Conservation (phyloP, 1,284 basidiomycete species). For the Schizopora paradoxa region DNA sequence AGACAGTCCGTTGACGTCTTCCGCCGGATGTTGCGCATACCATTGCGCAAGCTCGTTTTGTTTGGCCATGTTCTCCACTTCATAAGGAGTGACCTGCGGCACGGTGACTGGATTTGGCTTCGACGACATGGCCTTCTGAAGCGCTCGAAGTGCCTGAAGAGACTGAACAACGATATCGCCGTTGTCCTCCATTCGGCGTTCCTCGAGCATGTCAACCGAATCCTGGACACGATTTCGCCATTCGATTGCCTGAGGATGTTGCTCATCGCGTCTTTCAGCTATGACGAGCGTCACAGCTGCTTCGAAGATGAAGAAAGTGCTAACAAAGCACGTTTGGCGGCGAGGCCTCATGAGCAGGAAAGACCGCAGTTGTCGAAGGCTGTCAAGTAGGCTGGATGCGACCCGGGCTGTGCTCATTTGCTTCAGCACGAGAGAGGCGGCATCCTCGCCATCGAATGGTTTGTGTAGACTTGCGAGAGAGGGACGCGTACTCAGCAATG, state of each 20-base stretch:
- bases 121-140: slow-evolving; percentile 7
- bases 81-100: neutral
- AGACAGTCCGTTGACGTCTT: too few relatives aligned
- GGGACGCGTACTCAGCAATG: slow-evolving; percentile 24
- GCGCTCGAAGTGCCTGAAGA: slow-evolving; percentile 8
- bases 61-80: too few relatives aligned
- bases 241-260: slow-evolving; percentile 4
- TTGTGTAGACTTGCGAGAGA: slow-evolving; percentile 19
- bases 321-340: slow-evolving; percentile 21
- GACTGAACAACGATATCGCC: slow-evolving; percentile 13
- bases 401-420: too few relatives aligned
- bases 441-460: slow-evolving; percentile 11
- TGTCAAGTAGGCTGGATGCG: too few relatives aligned
- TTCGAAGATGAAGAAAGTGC: slow-evolving; percentile 30
- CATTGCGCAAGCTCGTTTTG: too few relatives aligned
- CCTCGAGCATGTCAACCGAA: slow-evolving; percentile 10
- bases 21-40: too few relatives aligned
- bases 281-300: slow-evolving; percentile 26
- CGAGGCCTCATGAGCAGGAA: slow-evolving; percentile 20
- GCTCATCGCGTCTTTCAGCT: slow-evolving; percentile 6
- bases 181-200: slow-evolving; percentile 4
- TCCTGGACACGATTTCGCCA: slow-evolving; percentile 8
- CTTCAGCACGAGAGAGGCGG: slow-evolving; percentile 11
- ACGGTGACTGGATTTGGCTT: neutral
- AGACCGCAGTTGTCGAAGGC: slow-evolving; percentile 18